Conservation (phyloP, 1,284 basidiomycete species). For the Microbotryum lychnidis-dioicae region DNA sequence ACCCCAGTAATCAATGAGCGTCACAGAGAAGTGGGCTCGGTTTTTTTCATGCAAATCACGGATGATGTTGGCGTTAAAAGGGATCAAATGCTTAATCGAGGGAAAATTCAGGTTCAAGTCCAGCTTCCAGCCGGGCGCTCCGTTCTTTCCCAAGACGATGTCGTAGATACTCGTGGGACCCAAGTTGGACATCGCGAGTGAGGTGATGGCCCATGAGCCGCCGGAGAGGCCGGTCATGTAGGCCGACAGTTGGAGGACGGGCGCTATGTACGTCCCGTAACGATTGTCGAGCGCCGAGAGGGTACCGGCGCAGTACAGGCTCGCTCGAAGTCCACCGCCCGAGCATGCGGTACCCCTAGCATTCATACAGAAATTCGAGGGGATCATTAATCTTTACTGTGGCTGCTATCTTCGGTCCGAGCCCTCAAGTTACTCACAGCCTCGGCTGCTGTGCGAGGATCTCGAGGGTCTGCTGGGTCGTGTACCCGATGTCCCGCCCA, state of each 20-base stretch:
- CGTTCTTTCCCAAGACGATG: slow-evolving; percentile 28
- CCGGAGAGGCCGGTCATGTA: slow-evolving; percentile 58
- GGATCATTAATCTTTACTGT: not conserved
- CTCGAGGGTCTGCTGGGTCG: too few species aligned
- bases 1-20: slow-evolving; percentile 14
- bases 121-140: slow-evolving; percentile 11
- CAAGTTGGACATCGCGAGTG: slow-evolving; percentile 25
- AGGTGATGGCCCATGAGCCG: slow-evolving; percentile 35
- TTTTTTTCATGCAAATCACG: slow-evolving; percentile 25
- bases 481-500: too few species aligned
- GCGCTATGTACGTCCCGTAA: slow-evolving; percentile 51
- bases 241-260: slow-evolving; percentile 55
- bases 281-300: slow-evolving; percentile 55
- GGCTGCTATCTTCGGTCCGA: too few species aligned
- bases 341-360: slow-evolving; percentile 16
- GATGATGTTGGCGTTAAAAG: slow-evolving; percentile 16
- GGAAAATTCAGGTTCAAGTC: slow-evolving; percentile 19
- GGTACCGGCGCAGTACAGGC: slow-evolving; percentile 54
- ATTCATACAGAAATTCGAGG: not conserved
- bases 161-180: slow-evolving; percentile 15
- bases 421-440: too few species aligned
- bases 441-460: too few species aligned
- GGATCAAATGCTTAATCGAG: slow-evolving; percentile 7
- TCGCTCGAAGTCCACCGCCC: slow-evolving; percentile 49
- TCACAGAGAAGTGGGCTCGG: slow-evolving; percentile 29